Evolutionary conservation across 495 filamentous ascomycete species (phyloP).

Genomic region (Penicillium robsamsonii): DNA sequence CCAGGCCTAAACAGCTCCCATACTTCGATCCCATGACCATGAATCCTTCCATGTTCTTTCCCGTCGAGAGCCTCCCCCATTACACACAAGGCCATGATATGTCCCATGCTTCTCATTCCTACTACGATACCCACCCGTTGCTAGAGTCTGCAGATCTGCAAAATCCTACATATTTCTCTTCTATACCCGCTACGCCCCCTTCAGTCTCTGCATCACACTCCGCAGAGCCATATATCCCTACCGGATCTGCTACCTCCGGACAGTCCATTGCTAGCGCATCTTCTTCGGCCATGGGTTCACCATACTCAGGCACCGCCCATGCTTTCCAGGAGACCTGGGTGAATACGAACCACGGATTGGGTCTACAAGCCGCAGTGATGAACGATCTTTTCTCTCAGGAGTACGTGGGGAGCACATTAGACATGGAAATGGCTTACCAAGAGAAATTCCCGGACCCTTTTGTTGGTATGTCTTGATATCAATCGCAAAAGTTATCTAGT

Average conservation of each 20-base stretch:
- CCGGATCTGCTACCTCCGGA: conserved; percentile 71
- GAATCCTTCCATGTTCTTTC: conserved; percentile 40
- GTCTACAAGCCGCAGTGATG: conserved; percentile 67
- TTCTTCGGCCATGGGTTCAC: conserved; percentile 81
- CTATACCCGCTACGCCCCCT: conserved; percentile 41
- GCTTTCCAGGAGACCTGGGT: conserved; percentile 61
- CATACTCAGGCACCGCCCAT: conserved; percentile 64
- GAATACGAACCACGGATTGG: conserved; percentile 59
- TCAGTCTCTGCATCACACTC: conserved; percentile 30
- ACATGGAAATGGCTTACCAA: conserved; percentile 45
- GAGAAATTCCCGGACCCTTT: conserved; percentile 61
- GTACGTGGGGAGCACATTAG: conserved; percentile 33
- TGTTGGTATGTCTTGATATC: conserved; percentile 70
- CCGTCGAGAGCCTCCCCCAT: conserved; percentile 26
- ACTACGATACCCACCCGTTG: conserved; percentile 28
- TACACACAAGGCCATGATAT: conserved; percentile 30
- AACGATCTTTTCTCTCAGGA: conserved; percentile 56
- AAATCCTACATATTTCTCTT: conserved; percentile 33
- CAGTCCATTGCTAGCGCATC: conserved; percentile 67
- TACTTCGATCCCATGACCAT: conserved; percentile 40
- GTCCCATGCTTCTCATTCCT: conserved; percentile 27
- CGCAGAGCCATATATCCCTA: conserved; percentile 49
- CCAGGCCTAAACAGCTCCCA: conserved; percentile 33
- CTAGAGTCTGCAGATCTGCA: conserved; percentile 32
- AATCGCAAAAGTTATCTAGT: not conserved